phyloP scores from a whole-genome alignment of 768 basidiomycete species.

The Lactifluus subvellereus region DNA sequence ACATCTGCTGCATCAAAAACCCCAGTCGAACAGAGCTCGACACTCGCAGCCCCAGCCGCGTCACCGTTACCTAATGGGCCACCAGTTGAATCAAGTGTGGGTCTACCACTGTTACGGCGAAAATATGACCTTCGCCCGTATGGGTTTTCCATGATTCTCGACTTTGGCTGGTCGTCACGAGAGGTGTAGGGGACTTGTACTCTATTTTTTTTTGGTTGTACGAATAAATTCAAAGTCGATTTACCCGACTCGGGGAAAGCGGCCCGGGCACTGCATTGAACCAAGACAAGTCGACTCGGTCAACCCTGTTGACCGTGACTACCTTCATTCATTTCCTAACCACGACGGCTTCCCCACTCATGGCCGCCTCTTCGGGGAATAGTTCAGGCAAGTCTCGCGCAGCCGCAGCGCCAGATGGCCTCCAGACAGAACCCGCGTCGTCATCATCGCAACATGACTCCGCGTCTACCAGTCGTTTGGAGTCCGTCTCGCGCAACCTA shows the following conservation, averaged over 20 bases:
- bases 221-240: neutral
- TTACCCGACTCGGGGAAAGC: neutral
- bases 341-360: slow-evolving; percentile 5
- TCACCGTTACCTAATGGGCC: neutral
- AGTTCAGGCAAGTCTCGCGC: slow-evolving; percentile 31
- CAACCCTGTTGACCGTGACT: neutral
- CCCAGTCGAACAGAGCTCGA: neutral
- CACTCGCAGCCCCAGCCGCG: neutral
- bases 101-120: slow-evolving; percentile 24
- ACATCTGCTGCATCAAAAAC: neutral
- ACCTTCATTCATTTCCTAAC: neutral
- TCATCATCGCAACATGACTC: slow-evolving; percentile 23
- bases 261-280: neutral
- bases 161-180: slow-evolving; percentile 66
- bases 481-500: slow-evolving; percentile 62
- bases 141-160: slow-evolving; percentile 67
- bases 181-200: neutral
- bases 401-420: slow-evolving; percentile 37
- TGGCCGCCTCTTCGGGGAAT: slow-evolving; percentile 28
- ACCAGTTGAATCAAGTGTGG: neutral
- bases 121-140: slow-evolving; percentile 70
- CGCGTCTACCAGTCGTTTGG: slow-evolving; percentile 39
- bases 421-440: slow-evolving; percentile 14
- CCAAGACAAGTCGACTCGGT: neutral
- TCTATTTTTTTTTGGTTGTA: neutral